phyloP scores from a whole-genome alignment of 2,329 filamentous ascomycete genomes.

The Fusarium tuaranense region DNA sequence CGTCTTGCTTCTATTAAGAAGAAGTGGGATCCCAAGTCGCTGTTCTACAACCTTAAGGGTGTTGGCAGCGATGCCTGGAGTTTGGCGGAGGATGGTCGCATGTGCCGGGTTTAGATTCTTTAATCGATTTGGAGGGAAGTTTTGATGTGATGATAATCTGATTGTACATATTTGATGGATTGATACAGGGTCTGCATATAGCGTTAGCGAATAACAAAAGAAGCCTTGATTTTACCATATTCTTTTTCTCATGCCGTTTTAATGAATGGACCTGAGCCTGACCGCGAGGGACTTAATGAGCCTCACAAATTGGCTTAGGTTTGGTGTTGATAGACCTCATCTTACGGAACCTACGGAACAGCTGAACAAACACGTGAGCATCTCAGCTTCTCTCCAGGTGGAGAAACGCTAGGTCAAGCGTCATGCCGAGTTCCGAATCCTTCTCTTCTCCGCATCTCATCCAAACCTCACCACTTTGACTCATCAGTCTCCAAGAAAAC shows the following conservation, averaged over 20 bases:
- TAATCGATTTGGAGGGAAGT: neutral
- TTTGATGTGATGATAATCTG: neutral
- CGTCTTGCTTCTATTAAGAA: slow-evolving; percentile 59
- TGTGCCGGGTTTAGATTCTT: slow-evolving; percentile 40
- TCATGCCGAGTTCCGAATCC: neutral
- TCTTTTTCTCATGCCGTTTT: too few relatives aligned
- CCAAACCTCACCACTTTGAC: neutral
- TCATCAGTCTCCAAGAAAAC: neutral
- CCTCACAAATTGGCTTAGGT: neutral
- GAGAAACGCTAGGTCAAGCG: slow-evolving; percentile 8
- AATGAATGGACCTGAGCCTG: too few relatives aligned
- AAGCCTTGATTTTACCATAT: neutral
- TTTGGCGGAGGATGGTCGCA: slow-evolving; percentile 26
- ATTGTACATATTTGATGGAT: slow-evolving; percentile 4
- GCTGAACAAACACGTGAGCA: neutral
- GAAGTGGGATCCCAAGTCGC: slow-evolving; percentile 59
- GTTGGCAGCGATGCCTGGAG: slow-evolving; percentile 65
- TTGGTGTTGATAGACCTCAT: neutral
- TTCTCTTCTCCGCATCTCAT: neutral
- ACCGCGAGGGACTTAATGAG: neutral
- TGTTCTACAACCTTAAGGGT: slow-evolving; percentile 61
- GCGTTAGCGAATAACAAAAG: neutral
- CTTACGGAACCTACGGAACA: neutral
- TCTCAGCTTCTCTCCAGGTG: neutral
- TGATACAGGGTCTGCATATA: neutral